Base-by-base conservation (phyloP, 371 early-diverging fungal species). In the Haplosporangium sp. region DNA sequence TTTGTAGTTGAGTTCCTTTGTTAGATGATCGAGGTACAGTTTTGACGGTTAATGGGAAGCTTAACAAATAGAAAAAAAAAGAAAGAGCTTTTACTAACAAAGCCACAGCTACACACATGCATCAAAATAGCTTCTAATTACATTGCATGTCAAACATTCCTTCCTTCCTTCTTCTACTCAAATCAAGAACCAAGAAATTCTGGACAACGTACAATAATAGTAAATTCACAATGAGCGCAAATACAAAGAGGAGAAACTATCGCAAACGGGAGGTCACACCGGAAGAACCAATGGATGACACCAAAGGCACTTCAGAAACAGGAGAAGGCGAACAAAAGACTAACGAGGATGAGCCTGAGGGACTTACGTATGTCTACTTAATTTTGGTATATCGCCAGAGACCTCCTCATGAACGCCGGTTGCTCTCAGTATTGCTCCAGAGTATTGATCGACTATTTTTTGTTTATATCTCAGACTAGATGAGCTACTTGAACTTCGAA, bases 401-500 rank as follows among this genome's bases (percentile, higher is more conserved):
- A 1, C 34, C 35, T 19, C 53, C 17, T 27, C 27, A 27, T 27
- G 27, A 27, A 27, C 27, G 27, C 27, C 27, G 1, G 27, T 27
- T 27, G 27, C 27, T 27, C 27, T 27, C 27, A 27, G 27, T 27
- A 27, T 27, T 27, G 27, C 27, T 27, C 1, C 27, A 27, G 27
- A 27, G 19, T 27, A 53, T 53, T 53, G 17, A 6, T 34, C 34
- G 20, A 11, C 37, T 39, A 4, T n/a, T 17, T 35, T 52, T 63
- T 38, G 17, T 27, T 27, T 65, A 17, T 55, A 27, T n/a, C 34
- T 4, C 68, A 79, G 81, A 2, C 48, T 92, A 40, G 91, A 89
- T 52, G 93, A 92, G 52, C 65, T 93, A 61, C 69, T 88, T 19
- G 92, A 93, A 70, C 83, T 92, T 47, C 88, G 93, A 19, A 88